Percentiles rank a stretch among this genome's conserved stretches.
phyloP scores from a whole-genome alignment of 1,284 basidiomycete genomes.

The Trichosporon inkin region DNA sequence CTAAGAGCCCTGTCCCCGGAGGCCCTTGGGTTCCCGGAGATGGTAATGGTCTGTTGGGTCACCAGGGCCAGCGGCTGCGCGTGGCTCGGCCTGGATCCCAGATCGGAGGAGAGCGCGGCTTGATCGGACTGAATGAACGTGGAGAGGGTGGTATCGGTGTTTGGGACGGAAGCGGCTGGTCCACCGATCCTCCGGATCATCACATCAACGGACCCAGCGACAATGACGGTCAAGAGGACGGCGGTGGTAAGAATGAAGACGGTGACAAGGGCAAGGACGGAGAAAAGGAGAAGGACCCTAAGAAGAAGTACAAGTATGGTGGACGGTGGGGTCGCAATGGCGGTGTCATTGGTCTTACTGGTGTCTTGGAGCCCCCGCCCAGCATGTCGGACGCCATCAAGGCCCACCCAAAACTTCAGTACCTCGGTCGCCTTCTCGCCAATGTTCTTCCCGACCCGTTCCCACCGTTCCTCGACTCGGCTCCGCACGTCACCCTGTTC shows the following conservation, averaged over 20 bases:
- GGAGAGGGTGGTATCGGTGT: constrained; percentile 60
- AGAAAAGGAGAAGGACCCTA: constrained; percentile 19
- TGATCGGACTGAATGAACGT: constrained; percentile 67
- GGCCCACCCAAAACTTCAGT: constrained; percentile 61
- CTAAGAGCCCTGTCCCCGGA: constrained; percentile 53
- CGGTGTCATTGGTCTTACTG: constrained; percentile 67
- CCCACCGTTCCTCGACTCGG: constrained; percentile 50
- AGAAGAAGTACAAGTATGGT: constrained; percentile 45
- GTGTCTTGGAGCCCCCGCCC: constrained; percentile 77
- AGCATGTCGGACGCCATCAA: constrained; percentile 59
- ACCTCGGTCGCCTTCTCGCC: constrained; percentile 57
- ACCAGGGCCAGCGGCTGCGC: constrained; percentile 75
- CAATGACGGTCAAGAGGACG: neutral
- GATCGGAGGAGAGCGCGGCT: constrained; percentile 52
- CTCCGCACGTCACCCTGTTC: constrained; percentile 79
- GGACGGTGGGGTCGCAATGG: constrained; percentile 64
- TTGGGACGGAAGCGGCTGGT: constrained; percentile 46
- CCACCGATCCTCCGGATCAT: neutral
- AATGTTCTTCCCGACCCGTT: constrained; percentile 65
- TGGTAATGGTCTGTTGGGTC: constrained; percentile 67
- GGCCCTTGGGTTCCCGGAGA: constrained; percentile 81
- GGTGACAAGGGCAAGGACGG: constrained; percentile 18
- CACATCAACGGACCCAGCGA: constrained; percentile 10
- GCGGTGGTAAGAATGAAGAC: constrained; percentile 16
- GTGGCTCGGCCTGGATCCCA: constrained; percentile 52